A percentile compares a stretch with the other conserved stretches of the same genome.
Conservation (phyloP, 805 yeast genomes). For the Yamadazyma nakazawae region DNA sequence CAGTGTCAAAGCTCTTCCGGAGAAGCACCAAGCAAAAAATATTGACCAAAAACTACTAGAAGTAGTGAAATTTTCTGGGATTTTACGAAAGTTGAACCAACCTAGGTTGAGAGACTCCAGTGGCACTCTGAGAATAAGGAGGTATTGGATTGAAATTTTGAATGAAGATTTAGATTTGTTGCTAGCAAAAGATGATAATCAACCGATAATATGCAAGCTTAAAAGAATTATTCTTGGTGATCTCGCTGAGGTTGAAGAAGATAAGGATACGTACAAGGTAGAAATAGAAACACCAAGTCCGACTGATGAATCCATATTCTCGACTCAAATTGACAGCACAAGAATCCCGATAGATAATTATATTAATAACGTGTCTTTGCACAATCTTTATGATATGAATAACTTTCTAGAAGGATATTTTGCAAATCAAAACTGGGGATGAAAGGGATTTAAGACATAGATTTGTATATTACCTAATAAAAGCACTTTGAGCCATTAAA, state of each 20-base stretch:
- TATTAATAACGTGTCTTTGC: neutral
- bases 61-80: neutral
- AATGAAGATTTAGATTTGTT: constrained; percentile 9
- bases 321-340: neutral
- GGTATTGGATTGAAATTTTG: constrained; percentile 11
- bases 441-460: neutral
- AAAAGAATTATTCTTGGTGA: constrained; percentile 1
- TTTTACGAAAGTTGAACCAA: constrained; percentile 3
- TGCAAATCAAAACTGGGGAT: neutral
- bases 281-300: neutral
- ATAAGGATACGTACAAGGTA: neutral
- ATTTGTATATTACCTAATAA: neutral
- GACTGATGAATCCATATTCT: neutral
- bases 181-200: neutral
- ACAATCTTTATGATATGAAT: constrained; percentile 1
- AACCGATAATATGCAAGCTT: neutral
- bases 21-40: neutral
- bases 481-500: neutral
- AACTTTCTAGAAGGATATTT: constrained; percentile 5
- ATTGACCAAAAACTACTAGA: neutral
- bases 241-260: neutral
- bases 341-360: neutral
- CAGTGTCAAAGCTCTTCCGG: neutral
- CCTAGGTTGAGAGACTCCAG: constrained; percentile 1
- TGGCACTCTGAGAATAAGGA: constrained; percentile 11